Percentiles rank a stretch among this genome's conserved stretches.
phyloP scores from a whole-genome alignment of 2,329 filamentous ascomycete genomes.

The Lasiodiplodia sp. region DNA sequence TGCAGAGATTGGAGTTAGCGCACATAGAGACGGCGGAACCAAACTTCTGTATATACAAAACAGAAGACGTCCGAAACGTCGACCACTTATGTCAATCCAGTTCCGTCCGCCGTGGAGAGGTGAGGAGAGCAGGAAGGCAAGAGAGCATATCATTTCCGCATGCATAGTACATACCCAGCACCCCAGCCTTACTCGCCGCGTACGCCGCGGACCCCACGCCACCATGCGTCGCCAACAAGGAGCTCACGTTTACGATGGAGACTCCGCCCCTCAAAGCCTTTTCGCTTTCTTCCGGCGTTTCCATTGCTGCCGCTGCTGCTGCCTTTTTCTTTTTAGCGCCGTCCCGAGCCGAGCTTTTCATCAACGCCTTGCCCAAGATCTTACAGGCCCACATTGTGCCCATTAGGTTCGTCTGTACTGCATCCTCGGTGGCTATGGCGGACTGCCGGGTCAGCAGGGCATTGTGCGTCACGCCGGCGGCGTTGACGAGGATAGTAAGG shows the following conservation, averaged over 20 bases:
- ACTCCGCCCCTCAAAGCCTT: neutral
- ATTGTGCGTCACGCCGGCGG: conserved; percentile 75
- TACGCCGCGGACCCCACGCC: conserved; percentile 76
- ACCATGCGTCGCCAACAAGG: conserved; percentile 73
- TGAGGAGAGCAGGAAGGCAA: neutral
- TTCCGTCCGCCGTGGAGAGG: too few species aligned
- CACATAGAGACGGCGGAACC: neutral
- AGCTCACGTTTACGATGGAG: conserved; percentile 82
- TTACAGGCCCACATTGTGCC: conserved; percentile 70
- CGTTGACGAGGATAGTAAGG: conserved; percentile 72
- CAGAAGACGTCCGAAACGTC: neutral
- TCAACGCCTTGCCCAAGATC: conserved; percentile 18
- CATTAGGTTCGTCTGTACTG: conserved; percentile 75
- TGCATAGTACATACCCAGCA: conserved; percentile 64
- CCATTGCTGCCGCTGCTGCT: conserved; percentile 1
- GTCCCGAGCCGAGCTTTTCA: neutral
- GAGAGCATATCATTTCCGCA: conserved; percentile 32
- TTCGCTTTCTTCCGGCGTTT: neutral
- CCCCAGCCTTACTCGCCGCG: conserved; percentile 80
- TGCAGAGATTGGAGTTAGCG: conserved; percentile 41
- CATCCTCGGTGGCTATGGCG: conserved; percentile 59
- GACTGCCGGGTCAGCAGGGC: conserved; percentile 67
- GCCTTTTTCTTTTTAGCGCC: neutral
- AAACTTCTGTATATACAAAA: neutral
- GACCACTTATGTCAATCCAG: neutral